Evolutionary conservation across 2,329 filamentous ascomycete genomes (phyloP), one percentile per base, ranked within the genome.

Genomic region (Blastomyces emzantsi): DNA sequence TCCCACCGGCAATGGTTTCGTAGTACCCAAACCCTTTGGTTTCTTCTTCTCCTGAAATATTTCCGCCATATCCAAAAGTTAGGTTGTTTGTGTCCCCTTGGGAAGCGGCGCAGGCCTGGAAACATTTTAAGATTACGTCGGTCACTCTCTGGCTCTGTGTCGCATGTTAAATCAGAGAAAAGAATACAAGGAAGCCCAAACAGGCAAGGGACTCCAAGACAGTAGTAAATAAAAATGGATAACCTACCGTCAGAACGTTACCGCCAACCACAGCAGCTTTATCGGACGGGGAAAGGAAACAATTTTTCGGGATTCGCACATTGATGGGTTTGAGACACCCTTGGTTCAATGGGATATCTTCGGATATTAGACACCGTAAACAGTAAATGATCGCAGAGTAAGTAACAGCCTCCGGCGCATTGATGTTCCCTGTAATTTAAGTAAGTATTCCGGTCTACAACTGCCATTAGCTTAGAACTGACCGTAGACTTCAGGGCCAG

Each of bases 321-420:
- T 83, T 79, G 68, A 92, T 87, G 0, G 90, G 90, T 61, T 84
- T 84, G 1, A 93, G 79, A 68, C 90, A 93, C 64, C 90, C 90
- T 77, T 93, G 89, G 76, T 93, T 93, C 3, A 93, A 81, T 0
- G 90, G 90, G 8, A 93, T 92, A 65, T 92, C 88, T 68, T 88
- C 84, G 5, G 82, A 86, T 66, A 93, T 90, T 19, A 94, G 80
- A 68, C 85, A 88, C 63, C 90, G 86, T 9, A 93, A 80, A 69
- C 86, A 89, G 79, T 93, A 93, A 70, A 92, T 92, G 70, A 92
- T 91, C 59, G 89, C 90, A 45, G 84, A 88, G 75, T 89, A 89
- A 0, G 89, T 91, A 57, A 92, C 87, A 2, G 89, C 89, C 75
- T 89, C 83, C 0, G 89, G 89, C 0, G 89, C 89, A 70, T 92